Conservation (phyloP, 176 grass and related monocot species). For the Puya raimondii region DNA sequence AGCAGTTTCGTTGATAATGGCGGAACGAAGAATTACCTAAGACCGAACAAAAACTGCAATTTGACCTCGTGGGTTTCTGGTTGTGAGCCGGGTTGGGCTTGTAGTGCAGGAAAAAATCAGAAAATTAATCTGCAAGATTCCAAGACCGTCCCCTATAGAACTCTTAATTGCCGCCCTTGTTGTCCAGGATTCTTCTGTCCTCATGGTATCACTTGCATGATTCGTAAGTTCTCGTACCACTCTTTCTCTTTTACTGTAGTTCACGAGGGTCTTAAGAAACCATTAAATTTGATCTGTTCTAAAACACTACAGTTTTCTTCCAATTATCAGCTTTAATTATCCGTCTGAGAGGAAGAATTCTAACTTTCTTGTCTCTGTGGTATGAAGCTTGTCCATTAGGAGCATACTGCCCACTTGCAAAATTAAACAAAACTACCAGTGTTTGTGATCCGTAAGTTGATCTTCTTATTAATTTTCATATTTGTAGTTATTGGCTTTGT, state of each 20-base stretch:
- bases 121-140: slow-evolving; percentile 42
- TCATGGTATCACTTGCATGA: slow-evolving; percentile 90
- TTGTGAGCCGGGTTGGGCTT: slow-evolving; percentile 80
- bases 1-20: slow-evolving; percentile 46
- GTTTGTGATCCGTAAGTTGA: slow-evolving; percentile 86
- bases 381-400: slow-evolving; percentile 83
- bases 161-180: slow-evolving; percentile 39
- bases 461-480: background rate
- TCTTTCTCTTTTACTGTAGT: background rate
- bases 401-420: slow-evolving; percentile 65
- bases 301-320: too few species aligned
- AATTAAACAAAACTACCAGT: slow-evolving; percentile 62
- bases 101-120: slow-evolving; percentile 28
- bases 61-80: slow-evolving; percentile 73
- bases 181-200: slow-evolving; percentile 88
- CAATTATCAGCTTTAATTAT: background rate
- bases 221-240: slow-evolving; percentile 40
- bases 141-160: slow-evolving; percentile 39
- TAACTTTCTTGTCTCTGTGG: slow-evolving; percentile 14
- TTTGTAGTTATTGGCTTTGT: background rate
- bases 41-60: slow-evolving; percentile 89
- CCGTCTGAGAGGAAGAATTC: background rate
- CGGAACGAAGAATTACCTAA: slow-evolving; percentile 61
- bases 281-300: background rate
- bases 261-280: background rate